phyloP scores from a whole-genome alignment of 2,329 filamentous ascomycete species.

The Myriosclerotinia duriaeana region DNA sequence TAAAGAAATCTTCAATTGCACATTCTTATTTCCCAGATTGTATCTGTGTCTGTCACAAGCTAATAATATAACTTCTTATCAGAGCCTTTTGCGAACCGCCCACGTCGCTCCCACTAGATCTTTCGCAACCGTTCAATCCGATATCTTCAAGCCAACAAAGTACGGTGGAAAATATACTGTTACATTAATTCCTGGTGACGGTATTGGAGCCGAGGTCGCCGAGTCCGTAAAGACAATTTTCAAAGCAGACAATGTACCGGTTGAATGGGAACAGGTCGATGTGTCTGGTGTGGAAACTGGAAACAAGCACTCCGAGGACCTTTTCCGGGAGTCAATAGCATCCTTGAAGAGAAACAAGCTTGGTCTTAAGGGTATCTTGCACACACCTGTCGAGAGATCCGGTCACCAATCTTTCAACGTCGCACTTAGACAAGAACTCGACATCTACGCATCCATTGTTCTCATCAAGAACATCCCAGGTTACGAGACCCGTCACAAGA shows the following conservation, averaged over 20 bases:
- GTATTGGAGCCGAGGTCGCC: constrained; percentile 96
- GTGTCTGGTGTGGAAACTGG: constrained; percentile 86
- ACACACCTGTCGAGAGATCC: constrained; percentile 94
- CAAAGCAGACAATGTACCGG: constrained; percentile 98
- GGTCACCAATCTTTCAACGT: constrained; percentile 99
- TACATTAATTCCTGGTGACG: constrained; percentile 96
- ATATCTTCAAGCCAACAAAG: constrained; percentile 96
- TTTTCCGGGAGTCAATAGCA: constrained; percentile 92
- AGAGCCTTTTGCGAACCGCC: constrained; percentile 41
- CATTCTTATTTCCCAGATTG: constrained; percentile 24
- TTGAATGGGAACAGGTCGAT: constrained; percentile 98
- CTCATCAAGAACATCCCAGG: constrained; percentile 99
- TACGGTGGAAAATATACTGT: constrained; percentile 99
- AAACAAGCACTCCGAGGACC: constrained; percentile 82
- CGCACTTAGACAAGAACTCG: constrained; percentile 96
- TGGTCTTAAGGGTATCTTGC: constrained; percentile 96
- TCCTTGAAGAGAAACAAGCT: constrained; percentile 98
- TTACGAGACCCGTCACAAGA: constrained; percentile 94
- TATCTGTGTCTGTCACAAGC: constrained; percentile 17
- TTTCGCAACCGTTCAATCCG: constrained; percentile 82
- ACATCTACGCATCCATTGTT: constrained; percentile 98
- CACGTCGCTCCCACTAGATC: constrained; percentile 35
- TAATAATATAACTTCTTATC: constrained; percentile 34
- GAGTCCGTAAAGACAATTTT: constrained; percentile 99
- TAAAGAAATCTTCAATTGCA: constrained; percentile 33